Evolutionary conservation across 1,284 basidiomycete species (phyloP).

Genomic region (Sanghuangporus sanghuang): DNA sequence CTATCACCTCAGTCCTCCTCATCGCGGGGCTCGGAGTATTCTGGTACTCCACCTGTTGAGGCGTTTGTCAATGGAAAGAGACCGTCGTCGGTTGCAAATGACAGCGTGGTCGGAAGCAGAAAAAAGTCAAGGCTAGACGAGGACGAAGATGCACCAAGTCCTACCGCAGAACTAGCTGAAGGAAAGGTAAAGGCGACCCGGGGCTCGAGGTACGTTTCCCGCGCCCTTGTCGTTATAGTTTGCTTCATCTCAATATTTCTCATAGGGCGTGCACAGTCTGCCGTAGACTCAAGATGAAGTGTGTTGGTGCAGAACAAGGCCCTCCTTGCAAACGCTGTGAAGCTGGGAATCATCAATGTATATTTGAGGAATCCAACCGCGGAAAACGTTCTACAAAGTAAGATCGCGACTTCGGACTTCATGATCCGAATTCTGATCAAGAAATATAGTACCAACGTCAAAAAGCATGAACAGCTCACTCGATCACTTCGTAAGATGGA

Average conservation of each 20-base stretch:
- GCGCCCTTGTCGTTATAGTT: conserved; percentile 12
- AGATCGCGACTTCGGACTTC: conserved; percentile 21
- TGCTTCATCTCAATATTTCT: not conserved
- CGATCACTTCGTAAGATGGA: conserved; percentile 92
- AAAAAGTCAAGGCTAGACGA: conserved; percentile 61
- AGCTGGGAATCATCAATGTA: conserved; percentile 82
- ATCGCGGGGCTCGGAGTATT: conserved; percentile 67
- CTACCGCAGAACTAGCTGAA: conserved; percentile 56
- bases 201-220: conserved; percentile 65
- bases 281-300: conserved; percentile 97
- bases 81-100: conserved; percentile 42
- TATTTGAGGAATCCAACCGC: conserved; percentile 92
- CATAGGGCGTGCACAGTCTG: conserved; percentile 89
- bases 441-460: conserved; percentile 36
- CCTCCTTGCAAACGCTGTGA: conserved; percentile 87
- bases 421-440: conserved; percentile 13
- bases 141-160: conserved; percentile 40
- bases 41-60: conserved; percentile 66
- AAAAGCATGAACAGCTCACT: conserved; percentile 84
- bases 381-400: conserved; percentile 90
- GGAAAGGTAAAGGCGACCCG: conserved; percentile 80
- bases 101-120: conserved; percentile 36
- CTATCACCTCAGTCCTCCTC: conserved; percentile 43
- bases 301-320: conserved; percentile 89
- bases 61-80: conserved; percentile 62